These are phyloP conservation scores for Drechmeria coniospora DNA, from an alignment of 2,329 filamentous ascomycete species.

Conservation along the genomic window DNA sequence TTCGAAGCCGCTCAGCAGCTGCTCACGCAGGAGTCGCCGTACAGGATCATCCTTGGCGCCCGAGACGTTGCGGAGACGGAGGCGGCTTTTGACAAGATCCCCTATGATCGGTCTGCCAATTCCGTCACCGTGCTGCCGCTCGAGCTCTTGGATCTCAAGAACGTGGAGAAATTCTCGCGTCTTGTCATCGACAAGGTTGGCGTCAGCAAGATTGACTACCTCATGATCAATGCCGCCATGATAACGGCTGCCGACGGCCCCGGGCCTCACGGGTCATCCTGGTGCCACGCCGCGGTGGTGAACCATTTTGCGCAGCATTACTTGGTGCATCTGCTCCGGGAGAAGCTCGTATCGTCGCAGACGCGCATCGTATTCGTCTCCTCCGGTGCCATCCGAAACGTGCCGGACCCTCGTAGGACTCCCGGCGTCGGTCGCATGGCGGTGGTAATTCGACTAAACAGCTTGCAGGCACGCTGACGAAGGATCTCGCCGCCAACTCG, in stretches of 20 bases:
- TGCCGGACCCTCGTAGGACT: conserved; percentile 21
- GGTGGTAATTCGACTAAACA: background rate
- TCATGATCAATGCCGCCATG: conserved; percentile 34
- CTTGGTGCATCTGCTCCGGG: conserved; percentile 30
- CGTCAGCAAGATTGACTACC: conserved; percentile 26
- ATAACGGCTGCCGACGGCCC: conserved; percentile 18
- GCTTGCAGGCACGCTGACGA: conserved; percentile 19
- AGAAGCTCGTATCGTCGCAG: conserved; percentile 29
- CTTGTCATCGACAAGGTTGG: conserved; percentile 26
- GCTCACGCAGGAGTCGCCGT: conserved; percentile 26
- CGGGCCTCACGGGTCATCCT: conserved; percentile 26
- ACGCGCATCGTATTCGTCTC: conserved; percentile 35
- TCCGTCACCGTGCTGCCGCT: conserved; percentile 29
- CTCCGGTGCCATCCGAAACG: conserved; percentile 28
- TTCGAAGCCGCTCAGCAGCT: conserved; percentile 38
- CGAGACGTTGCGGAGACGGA: conserved; percentile 26
- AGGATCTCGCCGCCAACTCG: conserved; percentile 23
- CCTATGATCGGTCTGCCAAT: conserved; percentile 24
- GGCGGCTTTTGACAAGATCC: conserved; percentile 24
- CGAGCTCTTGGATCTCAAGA: conserved; percentile 28
- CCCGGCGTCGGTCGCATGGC: background rate
- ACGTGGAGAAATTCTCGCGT: conserved; percentile 30
- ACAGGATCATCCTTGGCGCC: conserved; percentile 33
- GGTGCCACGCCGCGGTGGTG: conserved; percentile 34
- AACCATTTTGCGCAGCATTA: conserved; percentile 42